These are phyloP conservation scores for Zangia roseola DNA, from an alignment of 768 basidiomycete genomes.

Conservation along the genomic window DNA sequence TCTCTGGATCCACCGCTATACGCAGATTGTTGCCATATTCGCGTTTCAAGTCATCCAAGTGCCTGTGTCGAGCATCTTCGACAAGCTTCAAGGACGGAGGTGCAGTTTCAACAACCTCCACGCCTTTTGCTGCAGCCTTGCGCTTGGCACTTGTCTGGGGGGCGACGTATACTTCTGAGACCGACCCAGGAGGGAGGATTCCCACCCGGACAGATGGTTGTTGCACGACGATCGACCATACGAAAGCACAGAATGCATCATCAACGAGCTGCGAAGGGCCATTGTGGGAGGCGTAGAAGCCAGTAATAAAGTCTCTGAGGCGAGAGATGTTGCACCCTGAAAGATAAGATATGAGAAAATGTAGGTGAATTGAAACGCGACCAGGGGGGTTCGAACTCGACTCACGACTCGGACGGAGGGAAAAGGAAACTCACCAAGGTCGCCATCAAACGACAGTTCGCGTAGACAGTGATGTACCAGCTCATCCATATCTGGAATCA, in stretches of 20 bases:
- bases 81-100: constrained; percentile 52
- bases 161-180: constrained; percentile 74
- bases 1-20: constrained; percentile 72
- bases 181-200: constrained; percentile 53
- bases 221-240: constrained; percentile 78
- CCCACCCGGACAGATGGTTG: constrained; percentile 80
- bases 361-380: constrained; percentile 26
- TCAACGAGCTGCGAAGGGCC: constrained; percentile 59
- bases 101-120: constrained; percentile 42
- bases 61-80: constrained; percentile 50
- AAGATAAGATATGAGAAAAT: constrained; percentile 20
- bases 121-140: constrained; percentile 60
- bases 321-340: constrained; percentile 76
- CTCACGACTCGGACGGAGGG: not conserved
- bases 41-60: constrained; percentile 54
- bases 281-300: constrained; percentile 52
- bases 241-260: constrained; percentile 72
- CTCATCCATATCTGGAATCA: constrained; percentile 66
- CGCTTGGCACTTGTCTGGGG: constrained; percentile 67
- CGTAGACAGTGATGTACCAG: constrained; percentile 81
- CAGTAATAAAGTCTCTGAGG: constrained; percentile 64
- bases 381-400: constrained; percentile 47
- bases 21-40: constrained; percentile 64
- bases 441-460: constrained; percentile 88
- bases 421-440: constrained; percentile 66